Base-by-base conservation (phyloP, 495 filamentous ascomycete genomes). In the Penicillium bovifimosum region DNA sequence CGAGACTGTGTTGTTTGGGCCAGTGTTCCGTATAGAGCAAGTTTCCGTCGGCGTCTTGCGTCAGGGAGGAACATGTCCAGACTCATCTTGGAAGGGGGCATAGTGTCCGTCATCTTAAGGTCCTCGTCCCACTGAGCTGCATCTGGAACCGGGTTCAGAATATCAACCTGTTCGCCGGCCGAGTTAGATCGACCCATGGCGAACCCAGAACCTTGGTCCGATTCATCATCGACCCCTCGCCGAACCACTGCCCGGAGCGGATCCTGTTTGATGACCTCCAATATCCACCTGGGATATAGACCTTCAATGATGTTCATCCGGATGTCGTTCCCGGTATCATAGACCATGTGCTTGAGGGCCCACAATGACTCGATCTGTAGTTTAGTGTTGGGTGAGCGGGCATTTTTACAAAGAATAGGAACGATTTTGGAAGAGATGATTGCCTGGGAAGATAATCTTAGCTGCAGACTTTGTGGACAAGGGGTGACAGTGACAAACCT, bases 321-420 rank as follows among this genome's bases (percentile, higher is more conserved):
- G 45, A 86, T 73, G 13, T 85, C 80, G 41, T 83, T 82, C 18
- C 79, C 72, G 1, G 86, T 79, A 27, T 79, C 78, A 38, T 82
- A 76, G 6, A 93, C 85, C 27, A 96, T 70, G 68, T 96, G 88
- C 61, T 96, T 97, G 41, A 98, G 74, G 16, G 90, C 90, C 93
- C 93, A 97, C 9, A 98, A 67, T 8, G 90, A 87, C 54, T 90
- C 87, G 10, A 93, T 75, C 40, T 87, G 80, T 35, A 97, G 67
- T 20, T 80, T 81, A 6, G 83, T 75, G 60, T 89, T 85, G 48
- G 78, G 70, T 3, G 87, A 90, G 65, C 86, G 87, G 0, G 91
- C 90, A 63, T 96, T 88, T 59, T 88, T 82, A 56, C 90, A 95
- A 5, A 97, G 70, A 5, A 85, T 79, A 44, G 84, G 84, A 36